Base-by-base conservation (phyloP, 306 rosid genomes). In the Amphicarpaea edgeworthii region DNA sequence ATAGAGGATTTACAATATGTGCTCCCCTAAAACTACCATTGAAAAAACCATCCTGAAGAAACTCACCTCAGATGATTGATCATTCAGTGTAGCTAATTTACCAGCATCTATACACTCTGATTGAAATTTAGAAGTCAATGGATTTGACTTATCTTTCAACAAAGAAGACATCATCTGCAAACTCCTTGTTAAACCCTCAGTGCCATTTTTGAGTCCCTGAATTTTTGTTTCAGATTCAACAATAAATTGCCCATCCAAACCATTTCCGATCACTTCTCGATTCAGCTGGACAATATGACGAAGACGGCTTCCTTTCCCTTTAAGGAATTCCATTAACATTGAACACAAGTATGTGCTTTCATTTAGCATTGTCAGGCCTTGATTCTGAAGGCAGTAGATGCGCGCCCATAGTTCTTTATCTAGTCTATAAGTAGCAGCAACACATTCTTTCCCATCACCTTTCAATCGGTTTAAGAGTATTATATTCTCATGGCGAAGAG, bases 401-500 rank as follows among this genome's bases (percentile, higher is more conserved):
- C 93, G 92, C 24, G 82, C 81, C 87, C 84, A 80, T 81, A 92
- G 80, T 78, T 90, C 99, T 80, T 89, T 87, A 21, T 92, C 99
- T 73, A 90, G 86, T 89, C 84, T 90, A 73, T 82, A 79, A 76
- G 90, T 88, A 21, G 92, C 80, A 63, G 89, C 88, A 78, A 83
- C 77, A 75, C 73, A 75, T 70, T 85, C 97, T 80, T 85, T 90
- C 43, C 91, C 88, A 68, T 76, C 91, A 68, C 88, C 93, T 86
- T 91, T 90, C 77, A 95, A 79, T 55, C 91, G 89, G 77, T 86
- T 79, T 77, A 92, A 71, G 55, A 96, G 82, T 57, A 68, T 77
- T 62, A 89, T 89, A 85, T 96, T 96, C 85, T 92, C 99, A 38
- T 81, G 97, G 61, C 98, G 91, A 79, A 95, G 96, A 80, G 99